Conservation (phyloP, 495 filamentous ascomycete species). For the Penicillium canariense region DNA sequence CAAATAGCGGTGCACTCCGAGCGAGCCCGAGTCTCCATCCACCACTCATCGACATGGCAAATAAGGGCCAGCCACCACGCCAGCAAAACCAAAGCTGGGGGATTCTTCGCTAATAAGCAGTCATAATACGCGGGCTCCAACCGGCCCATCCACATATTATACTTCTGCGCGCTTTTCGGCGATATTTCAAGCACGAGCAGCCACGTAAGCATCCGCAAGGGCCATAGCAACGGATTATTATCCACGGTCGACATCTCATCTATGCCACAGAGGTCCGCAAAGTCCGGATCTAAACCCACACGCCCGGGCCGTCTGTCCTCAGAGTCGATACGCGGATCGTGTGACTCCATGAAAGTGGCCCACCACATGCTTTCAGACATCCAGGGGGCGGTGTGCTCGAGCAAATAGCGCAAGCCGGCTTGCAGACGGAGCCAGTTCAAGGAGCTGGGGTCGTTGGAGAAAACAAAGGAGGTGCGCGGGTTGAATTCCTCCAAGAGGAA, state of each 20-base stretch:
- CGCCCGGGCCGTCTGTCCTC: slow-evolving; percentile 33
- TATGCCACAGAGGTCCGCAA: slow-evolving; percentile 42
- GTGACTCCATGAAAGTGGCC: slow-evolving; percentile 33
- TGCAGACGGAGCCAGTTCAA: slow-evolving; percentile 46
- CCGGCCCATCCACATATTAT: slow-evolving; percentile 38
- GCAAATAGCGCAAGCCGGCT: slow-evolving; percentile 40
- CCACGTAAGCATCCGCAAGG: slow-evolving; percentile 36
- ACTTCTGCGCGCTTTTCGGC: slow-evolving; percentile 17
- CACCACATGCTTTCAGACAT: slow-evolving; percentile 42
- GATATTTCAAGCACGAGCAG: slow-evolving; percentile 25
- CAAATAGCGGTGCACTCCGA: slow-evolving; percentile 49
- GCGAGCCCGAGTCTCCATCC: slow-evolving; percentile 35
- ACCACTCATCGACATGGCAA: slow-evolving; percentile 36
- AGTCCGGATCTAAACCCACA: slow-evolving; percentile 31
- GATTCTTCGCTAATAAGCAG: slow-evolving; percentile 37
- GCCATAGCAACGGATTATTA: slow-evolving; percentile 40
- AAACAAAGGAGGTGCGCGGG: slow-evolving; percentile 44
- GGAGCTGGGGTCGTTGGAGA: slow-evolving; percentile 27
- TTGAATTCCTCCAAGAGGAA: slow-evolving; percentile 37
- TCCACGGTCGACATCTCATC: slow-evolving; percentile 33
- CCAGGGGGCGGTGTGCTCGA: slow-evolving; percentile 29
- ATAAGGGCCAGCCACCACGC: slow-evolving; percentile 46
- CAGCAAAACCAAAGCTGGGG: slow-evolving; percentile 43
- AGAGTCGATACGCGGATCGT: slow-evolving; percentile 22
- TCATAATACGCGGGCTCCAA: slow-evolving; percentile 32